Base-by-base conservation (phyloP, 1,284 basidiomycete genomes). In the Irpex sp. region DNA sequence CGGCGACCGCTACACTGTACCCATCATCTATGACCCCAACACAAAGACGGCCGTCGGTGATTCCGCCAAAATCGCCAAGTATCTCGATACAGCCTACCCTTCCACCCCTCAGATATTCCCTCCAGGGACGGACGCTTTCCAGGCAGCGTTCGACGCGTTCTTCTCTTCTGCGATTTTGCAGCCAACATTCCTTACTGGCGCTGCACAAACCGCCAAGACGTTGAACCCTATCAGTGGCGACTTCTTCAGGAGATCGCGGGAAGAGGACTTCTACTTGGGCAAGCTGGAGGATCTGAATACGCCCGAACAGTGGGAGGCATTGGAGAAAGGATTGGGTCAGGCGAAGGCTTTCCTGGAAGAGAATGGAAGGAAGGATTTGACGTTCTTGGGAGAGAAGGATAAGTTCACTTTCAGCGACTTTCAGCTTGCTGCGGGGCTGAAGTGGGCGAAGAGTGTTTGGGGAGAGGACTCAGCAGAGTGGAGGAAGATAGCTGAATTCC, bases 181-280 rank as follows among this genome's bases (percentile, higher is more conserved):
- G 37, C 43, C 57, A 7, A 55, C 71, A 19, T 4, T 56, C 17
- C 37, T 36, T 46, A 55, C 66, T 57, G 63, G 70, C 39, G 9
- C 75, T 37, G 71, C 73, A 5, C 57, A 63, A 21, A 68, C 70
- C n/a, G 63, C 61, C n/a, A 37, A 50, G 2, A 66, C 67, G 13
- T 66, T 80, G 60, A 76, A 71, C 61, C 70, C 73, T 19, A 63
- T 55, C 17, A 77, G 77, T 66, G 65, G 68, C 63, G 73, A 66
- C 53, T 81, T 80, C 67, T 81, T 78, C 68, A 69, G 76, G 26
- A 58, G 64, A 19, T 77, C 76, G 9, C 69, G 78, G 37, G 76
- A 78, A 68, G 63, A 61, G 57, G n/a, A 50, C 5, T 76, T 74
- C 39, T 21, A 50, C 5, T 76, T 74, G 39, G 77, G 75, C 7